Evolutionary conservation across 78 protist genomes (phyloP).

Genomic region (Cavenderia fasciculata): DNA sequence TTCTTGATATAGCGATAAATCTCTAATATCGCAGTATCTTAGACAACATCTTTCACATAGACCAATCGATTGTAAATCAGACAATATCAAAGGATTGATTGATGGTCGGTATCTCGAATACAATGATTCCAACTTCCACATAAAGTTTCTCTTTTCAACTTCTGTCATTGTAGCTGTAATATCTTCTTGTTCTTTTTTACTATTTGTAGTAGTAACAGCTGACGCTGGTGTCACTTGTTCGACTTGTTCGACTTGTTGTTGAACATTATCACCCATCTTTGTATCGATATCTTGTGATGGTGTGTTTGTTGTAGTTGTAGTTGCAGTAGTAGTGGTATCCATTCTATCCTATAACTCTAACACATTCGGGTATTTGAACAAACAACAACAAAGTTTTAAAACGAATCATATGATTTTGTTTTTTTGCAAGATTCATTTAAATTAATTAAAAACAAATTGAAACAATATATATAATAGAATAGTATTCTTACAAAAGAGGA

Average conservation of each 20-base stretch:
- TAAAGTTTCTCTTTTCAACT: neutral
- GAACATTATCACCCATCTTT: too few species aligned
- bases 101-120: neutral
- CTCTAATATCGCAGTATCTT: slow-evolving; percentile 20
- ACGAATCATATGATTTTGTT: too few species aligned
- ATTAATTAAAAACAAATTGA: too few species aligned
- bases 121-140: slow-evolving; percentile 9
- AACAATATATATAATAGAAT: too few species aligned
- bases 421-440: too few species aligned
- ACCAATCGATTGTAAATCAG: neutral
- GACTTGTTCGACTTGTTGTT: too few species aligned
- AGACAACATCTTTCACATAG: slow-evolving; percentile 24
- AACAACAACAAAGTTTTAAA: too few species aligned
- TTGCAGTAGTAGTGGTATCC: neutral
- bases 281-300: neutral
- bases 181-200: neutral
- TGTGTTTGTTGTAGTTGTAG: neutral
- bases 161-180: neutral
- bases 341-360: neutral
- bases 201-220: neutral
- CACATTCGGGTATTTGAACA: too few species aligned
- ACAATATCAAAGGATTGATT: neutral
- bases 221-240: too few species aligned
- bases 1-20: slow-evolving; percentile 14
- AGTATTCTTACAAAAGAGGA: too few species aligned